phyloP scores from a whole-genome alignment of 208 protist genomes.

The Plasmodiophora brassicae region DNA sequence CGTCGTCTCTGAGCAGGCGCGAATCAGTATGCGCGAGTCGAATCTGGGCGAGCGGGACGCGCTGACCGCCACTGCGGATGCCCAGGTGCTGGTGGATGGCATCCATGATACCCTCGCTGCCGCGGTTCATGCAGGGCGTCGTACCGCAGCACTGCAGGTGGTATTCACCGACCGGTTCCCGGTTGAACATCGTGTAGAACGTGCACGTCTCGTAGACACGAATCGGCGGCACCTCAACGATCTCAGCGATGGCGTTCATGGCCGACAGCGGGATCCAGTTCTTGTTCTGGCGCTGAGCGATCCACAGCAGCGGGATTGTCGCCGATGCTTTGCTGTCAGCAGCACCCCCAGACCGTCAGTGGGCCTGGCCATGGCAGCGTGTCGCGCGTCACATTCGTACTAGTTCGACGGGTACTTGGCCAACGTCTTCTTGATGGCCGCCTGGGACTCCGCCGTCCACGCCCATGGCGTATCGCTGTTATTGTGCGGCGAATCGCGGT shows the following conservation, averaged over 20 bases:
- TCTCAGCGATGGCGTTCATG: conserved; percentile 69
- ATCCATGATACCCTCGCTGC: conserved; percentile 59
- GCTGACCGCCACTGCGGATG: conserved; percentile 59
- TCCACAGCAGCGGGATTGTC: conserved; percentile 60
- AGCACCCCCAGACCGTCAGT: too few species aligned
- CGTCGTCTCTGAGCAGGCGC: conserved; percentile 61
- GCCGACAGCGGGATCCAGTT: conserved; percentile 70
- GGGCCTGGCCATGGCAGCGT: too few species aligned
- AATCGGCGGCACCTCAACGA: conserved; percentile 66
- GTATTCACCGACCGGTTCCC: conserved; percentile 56
- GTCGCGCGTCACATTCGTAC: too few species aligned
- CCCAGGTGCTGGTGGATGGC: conserved; percentile 61
- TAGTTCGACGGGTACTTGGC: conserved; percentile 67
- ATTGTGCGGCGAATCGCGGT: conserved; percentile 65
- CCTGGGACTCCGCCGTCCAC: conserved; percentile 63
- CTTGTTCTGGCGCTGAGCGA: background rate
- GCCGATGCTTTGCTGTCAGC: conserved; percentile 66
- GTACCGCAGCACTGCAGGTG: conserved; percentile 68
- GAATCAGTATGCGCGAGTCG: background rate
- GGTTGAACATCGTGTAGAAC: conserved; percentile 81
- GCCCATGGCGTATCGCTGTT: conserved; percentile 61
- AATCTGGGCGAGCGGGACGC: background rate
- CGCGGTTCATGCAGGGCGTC: conserved; percentile 72
- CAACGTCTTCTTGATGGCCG: conserved; percentile 56
- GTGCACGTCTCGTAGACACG: conserved; percentile 74